phyloP scores from a whole-genome alignment of 768 basidiomycete species.

The Amanita inopinata region DNA sequence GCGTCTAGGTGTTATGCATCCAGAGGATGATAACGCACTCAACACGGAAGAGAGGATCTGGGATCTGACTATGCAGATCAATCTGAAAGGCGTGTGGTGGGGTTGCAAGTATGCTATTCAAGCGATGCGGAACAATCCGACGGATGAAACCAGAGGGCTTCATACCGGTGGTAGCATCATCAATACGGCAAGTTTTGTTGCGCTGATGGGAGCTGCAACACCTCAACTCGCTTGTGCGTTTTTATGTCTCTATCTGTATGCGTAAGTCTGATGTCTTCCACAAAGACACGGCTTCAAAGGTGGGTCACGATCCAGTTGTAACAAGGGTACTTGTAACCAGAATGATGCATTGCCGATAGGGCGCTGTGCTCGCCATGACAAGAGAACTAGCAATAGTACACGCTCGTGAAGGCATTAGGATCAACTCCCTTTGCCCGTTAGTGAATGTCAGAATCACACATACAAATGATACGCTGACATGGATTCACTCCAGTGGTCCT shows the following conservation, averaged over 20 bases:
- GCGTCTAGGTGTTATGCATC: slow-evolving; percentile 89
- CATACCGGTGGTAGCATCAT: slow-evolving; percentile 86
- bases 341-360: slow-evolving; percentile 37
- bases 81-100: slow-evolving; percentile 99
- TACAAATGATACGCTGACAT: slow-evolving; percentile 7
- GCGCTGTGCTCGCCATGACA: slow-evolving; percentile 97
- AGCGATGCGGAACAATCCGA: slow-evolving; percentile 91
- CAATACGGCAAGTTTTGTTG: slow-evolving; percentile 97
- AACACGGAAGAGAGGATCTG: slow-evolving; percentile 97
- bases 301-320: slow-evolving; percentile 15
- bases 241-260: neutral
- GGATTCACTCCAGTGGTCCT: slow-evolving; percentile 55
- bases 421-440: slow-evolving; percentile 94
- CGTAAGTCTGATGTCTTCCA: slow-evolving; percentile 11
- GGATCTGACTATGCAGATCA: slow-evolving; percentile 89
- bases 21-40: slow-evolving; percentile 86
- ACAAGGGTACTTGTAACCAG: neutral
- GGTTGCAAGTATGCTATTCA: slow-evolving; percentile 96
- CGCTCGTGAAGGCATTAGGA: slow-evolving; percentile 90
- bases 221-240: slow-evolving; percentile 88
- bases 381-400: slow-evolving; percentile 97
- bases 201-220: slow-evolving; percentile 90
- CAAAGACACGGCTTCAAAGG: slow-evolving; percentile 97
- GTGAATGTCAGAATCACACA: slow-evolving; percentile 26
- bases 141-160: slow-evolving; percentile 72